Evolutionary conservation across 1,139 yeast genomes (phyloP).

Genomic region (Pichia sp.): DNA sequence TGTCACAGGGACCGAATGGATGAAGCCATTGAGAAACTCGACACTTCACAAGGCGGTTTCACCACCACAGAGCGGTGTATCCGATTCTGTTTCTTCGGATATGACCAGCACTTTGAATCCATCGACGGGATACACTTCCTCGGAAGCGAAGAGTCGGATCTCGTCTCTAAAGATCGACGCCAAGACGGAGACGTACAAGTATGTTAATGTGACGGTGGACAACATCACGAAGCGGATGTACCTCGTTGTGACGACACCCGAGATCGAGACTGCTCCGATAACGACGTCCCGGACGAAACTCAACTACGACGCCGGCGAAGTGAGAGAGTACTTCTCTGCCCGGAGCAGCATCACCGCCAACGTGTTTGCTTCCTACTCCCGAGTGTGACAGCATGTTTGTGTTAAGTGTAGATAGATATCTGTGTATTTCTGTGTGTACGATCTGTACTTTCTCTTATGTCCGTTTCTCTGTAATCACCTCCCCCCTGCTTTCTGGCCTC

Average conservation of each 20-base stretch:
- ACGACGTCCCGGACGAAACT: neutral
- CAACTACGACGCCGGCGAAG: slow-evolving; percentile 1
- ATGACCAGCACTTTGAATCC: neutral
- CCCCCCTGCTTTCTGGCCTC: no score
- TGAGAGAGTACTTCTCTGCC: slow-evolving; percentile 22
- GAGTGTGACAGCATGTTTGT: no score
- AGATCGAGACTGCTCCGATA: slow-evolving; percentile 25
- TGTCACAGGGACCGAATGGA: slow-evolving; percentile 26
- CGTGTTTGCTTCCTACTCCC: slow-evolving; percentile 13
- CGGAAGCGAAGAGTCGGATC: neutral
- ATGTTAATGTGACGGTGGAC: slow-evolving; percentile 24
- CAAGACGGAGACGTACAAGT: slow-evolving; percentile 27
- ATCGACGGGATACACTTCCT: neutral
- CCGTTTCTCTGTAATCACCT: no score
- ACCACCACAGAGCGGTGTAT: neutral
- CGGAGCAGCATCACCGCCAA: slow-evolving; percentile 21
- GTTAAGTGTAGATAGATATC: no score
- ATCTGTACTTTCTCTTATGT: no score
- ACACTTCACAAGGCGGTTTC: slow-evolving; percentile 4
- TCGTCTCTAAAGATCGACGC: slow-evolving; percentile 9
- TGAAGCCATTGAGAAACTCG: slow-evolving; percentile 30
- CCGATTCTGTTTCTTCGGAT: no score
- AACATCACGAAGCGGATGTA: slow-evolving; percentile 20
- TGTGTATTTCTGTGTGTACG: neutral
- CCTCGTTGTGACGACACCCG: slow-evolving; percentile 22